A percentile compares a stretch with the other conserved stretches of the same genome.
Evolutionary conservation across 352 stramenopile genomes (phyloP).

Genomic region (Globisporangium paroecandrum): DNA sequence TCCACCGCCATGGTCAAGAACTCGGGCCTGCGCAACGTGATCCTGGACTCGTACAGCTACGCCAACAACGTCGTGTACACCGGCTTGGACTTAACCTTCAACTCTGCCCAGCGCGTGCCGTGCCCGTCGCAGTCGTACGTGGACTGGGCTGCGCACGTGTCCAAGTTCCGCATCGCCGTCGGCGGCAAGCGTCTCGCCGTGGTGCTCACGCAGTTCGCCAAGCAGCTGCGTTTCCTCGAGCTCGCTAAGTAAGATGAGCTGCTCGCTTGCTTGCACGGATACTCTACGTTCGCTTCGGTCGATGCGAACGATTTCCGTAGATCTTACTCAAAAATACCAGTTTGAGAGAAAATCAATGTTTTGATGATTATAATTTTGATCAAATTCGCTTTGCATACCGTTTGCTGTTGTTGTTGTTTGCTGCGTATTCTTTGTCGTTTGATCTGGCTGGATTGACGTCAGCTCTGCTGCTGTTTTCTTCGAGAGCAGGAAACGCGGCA

Average conservation of each 20-base stretch:
- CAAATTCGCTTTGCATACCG: background rate
- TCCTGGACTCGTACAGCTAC: constrained; percentile 48
- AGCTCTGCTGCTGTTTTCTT: background rate
- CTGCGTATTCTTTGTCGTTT: background rate
- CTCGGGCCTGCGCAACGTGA: constrained; percentile 23
- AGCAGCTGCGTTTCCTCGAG: constrained; percentile 36
- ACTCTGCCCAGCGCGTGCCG: constrained; percentile 12
- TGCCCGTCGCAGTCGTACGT: constrained; percentile 36
- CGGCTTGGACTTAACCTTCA: constrained; percentile 29
- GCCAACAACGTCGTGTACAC: constrained; percentile 37
- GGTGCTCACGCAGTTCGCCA: constrained; percentile 50
- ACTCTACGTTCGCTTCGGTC: background rate
- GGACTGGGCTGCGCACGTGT: constrained; percentile 24
- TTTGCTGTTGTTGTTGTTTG: background rate
- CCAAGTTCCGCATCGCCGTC: constrained; percentile 47
- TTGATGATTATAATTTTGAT: constrained; percentile 1
- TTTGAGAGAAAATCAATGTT: background rate
- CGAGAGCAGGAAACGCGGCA: constrained; percentile 39
- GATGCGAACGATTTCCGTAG: background rate
- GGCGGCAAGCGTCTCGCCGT: constrained; percentile 51
- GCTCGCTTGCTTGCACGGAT: background rate
- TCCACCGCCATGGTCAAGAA: constrained; percentile 28
- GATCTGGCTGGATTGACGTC: background rate
- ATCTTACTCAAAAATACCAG: background rate
- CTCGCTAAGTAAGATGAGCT: constrained; percentile 25